Evolutionary conservation across 768 basidiomycete genomes (phyloP).

Genomic region (Sutorius australiensis): DNA sequence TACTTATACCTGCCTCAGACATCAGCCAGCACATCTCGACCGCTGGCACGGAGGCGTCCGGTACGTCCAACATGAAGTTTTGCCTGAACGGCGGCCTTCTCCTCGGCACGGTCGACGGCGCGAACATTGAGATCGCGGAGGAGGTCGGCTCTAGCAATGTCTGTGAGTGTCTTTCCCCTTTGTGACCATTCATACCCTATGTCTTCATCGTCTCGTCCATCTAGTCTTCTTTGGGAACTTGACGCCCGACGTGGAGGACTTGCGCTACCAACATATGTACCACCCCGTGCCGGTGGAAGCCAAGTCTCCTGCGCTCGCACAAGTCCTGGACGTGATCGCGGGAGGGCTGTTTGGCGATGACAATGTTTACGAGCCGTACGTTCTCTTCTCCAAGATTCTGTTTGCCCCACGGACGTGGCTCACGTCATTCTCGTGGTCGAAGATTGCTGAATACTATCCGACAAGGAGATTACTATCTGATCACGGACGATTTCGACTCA

Average conservation of each 20-base stretch:
- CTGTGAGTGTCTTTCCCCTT: slow-evolving; percentile 39
- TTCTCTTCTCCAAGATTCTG: slow-evolving; percentile 9
- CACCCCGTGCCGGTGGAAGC: slow-evolving; percentile 76
- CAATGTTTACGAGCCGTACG: slow-evolving; percentile 80
- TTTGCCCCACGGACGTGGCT: neutral
- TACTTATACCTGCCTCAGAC: slow-evolving; percentile 89
- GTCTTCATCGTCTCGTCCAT: neutral
- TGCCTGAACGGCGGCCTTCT: slow-evolving; percentile 88
- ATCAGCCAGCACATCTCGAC: slow-evolving; percentile 97
- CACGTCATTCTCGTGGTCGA: neutral
- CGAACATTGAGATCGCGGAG: slow-evolving; percentile 95
- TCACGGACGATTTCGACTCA: slow-evolving; percentile 93
- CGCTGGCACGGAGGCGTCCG: slow-evolving; percentile 88
- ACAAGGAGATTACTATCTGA: slow-evolving; percentile 72
- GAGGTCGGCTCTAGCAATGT: slow-evolving; percentile 92
- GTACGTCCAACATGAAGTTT: slow-evolving; percentile 87
- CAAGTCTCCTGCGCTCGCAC: slow-evolving; percentile 78
- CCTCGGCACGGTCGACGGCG: slow-evolving; percentile 90
- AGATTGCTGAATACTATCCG: slow-evolving; percentile 74
- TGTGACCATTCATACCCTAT: neutral
- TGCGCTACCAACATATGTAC: slow-evolving; percentile 84
- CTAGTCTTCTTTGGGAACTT: slow-evolving; percentile 88
- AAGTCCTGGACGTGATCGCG: slow-evolving; percentile 74
- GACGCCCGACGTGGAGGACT: slow-evolving; percentile 82
- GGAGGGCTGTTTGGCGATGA: slow-evolving; percentile 78